Percentiles rank a stretch among this genome's conserved stretches.
Conservation (phyloP, 2,329 filamentous ascomycete species). For the Clonostachys byssicola region DNA sequence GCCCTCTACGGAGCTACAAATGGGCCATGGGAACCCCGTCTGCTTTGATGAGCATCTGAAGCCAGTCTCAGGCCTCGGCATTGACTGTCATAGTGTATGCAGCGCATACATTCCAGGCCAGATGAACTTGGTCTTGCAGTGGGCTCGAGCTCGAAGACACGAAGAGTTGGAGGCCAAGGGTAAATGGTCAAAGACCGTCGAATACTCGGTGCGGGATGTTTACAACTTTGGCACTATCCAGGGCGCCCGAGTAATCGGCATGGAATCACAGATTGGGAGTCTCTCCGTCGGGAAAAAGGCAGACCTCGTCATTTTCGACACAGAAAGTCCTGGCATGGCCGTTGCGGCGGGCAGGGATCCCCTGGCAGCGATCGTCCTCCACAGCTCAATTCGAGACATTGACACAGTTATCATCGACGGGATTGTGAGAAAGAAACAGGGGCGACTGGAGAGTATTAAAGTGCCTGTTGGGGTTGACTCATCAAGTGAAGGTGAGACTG, state of each 20-base stretch:
- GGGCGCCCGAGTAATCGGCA: conserved; percentile 33
- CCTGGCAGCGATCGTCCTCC: conserved; percentile 47
- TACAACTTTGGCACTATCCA: conserved; percentile 45
- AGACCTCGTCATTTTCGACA: conserved; percentile 43
- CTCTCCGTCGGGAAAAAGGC: conserved; percentile 39
- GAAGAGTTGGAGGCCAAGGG: too few relatives aligned
- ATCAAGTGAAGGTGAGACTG: too few relatives aligned
- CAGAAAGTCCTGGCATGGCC: conserved; percentile 8
- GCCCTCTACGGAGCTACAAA: conserved; percentile 45
- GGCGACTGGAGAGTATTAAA: conserved; percentile 15
- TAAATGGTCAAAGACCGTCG: too few relatives aligned
- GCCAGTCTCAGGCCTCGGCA: conserved; percentile 7
- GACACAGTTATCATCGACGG: conserved; percentile 44
- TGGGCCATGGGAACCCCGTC: conserved; percentile 25
- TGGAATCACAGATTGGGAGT: conserved; percentile 34
- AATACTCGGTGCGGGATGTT: conserved; percentile 26
- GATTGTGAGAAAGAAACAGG: conserved; percentile 36
- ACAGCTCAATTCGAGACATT: conserved; percentile 44
- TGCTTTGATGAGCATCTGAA: conserved; percentile 9
- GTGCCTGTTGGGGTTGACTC: too few relatives aligned
- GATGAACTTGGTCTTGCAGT: neutral
- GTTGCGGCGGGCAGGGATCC: conserved; percentile 28
- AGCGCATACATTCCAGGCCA: neutral
- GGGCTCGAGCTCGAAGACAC: neutral
- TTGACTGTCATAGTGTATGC: conserved; percentile 9